Evolutionary conservation across 1,284 basidiomycete species (phyloP).

Genomic region (Mycena citricolor): DNA sequence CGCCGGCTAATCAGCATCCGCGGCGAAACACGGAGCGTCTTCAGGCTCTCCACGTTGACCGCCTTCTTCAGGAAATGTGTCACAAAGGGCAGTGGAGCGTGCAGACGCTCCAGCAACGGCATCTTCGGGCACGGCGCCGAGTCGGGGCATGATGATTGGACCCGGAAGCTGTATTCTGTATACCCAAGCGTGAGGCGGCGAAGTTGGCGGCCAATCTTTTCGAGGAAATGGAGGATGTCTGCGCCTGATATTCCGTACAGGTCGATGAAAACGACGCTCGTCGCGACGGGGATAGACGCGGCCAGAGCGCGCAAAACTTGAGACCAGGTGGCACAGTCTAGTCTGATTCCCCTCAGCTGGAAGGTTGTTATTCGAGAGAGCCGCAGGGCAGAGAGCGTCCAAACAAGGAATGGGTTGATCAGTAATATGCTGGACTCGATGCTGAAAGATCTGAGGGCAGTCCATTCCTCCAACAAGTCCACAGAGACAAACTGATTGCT

Average conservation of each 20-base stretch:
- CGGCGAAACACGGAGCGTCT: slow-evolving; percentile 13
- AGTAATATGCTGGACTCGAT: slow-evolving; percentile 17
- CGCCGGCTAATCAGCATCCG: slow-evolving; percentile 15
- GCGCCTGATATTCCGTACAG: slow-evolving; percentile 17
- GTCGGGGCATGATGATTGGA: slow-evolving; percentile 19
- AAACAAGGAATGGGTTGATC: slow-evolving; percentile 14
- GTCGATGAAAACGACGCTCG: slow-evolving; percentile 10
- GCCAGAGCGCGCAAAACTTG: slow-evolving; percentile 15
- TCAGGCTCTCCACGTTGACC: slow-evolving; percentile 6
- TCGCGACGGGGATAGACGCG: slow-evolving; percentile 7
- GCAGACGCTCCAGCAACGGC: slow-evolving; percentile 7
- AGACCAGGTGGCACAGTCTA: slow-evolving; percentile 15
- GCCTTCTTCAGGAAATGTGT: slow-evolving; percentile 15
- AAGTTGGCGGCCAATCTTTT: slow-evolving; percentile 15
- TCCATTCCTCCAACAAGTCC: slow-evolving; percentile 3
- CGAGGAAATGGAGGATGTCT: slow-evolving; percentile 17
- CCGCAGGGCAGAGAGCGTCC: slow-evolving; percentile 17
- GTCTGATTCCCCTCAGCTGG: slow-evolving; percentile 9
- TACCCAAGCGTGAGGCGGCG: slow-evolving; percentile 15
- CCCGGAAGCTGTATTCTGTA: slow-evolving; percentile 17
- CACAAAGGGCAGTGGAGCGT: slow-evolving; percentile 16
- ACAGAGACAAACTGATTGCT: too few species aligned
- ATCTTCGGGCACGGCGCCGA: slow-evolving; percentile 15
- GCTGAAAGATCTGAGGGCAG: slow-evolving; percentile 11
- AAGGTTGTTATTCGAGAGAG: slow-evolving; percentile 15